Percentiles rank a stretch among this genome's conserved stretches.
phyloP scores from a whole-genome alignment of 1,139 yeast genomes.

The Debaryomyces sp. region DNA sequence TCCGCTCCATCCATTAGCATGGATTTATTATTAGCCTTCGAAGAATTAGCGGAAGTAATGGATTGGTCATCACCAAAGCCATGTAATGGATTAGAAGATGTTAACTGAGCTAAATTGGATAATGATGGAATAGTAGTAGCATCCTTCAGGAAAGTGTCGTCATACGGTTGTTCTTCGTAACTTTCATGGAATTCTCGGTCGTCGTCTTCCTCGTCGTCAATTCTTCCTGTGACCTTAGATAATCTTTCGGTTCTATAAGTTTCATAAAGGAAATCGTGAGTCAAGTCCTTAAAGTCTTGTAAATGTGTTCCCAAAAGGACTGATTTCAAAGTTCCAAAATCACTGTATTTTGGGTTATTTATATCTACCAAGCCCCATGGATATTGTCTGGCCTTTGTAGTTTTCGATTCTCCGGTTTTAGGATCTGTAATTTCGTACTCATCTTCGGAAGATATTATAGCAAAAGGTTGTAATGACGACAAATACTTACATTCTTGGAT shows the following conservation, averaged over 20 bases:
- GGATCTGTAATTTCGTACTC: conserved; percentile 54
- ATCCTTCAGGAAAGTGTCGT: conserved; percentile 8
- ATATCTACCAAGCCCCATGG: conserved; percentile 94
- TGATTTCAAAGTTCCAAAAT: conserved; percentile 79
- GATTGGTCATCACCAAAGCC: conserved; percentile 23
- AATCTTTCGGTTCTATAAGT: conserved; percentile 90
- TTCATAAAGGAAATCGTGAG: conserved; percentile 91
- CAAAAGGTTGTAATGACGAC: conserved; percentile 81
- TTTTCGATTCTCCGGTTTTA: conserved; percentile 51
- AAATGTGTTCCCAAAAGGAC: conserved; percentile 90
- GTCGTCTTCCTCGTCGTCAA: conserved; percentile 31
- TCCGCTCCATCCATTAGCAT: conserved; percentile 40
- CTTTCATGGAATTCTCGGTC: conserved; percentile 36
- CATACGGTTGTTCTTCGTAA: conserved; percentile 21
- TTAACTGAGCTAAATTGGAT: conserved; percentile 65
- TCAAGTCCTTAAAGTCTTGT: conserved; percentile 89
- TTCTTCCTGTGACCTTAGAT: conserved; percentile 45
- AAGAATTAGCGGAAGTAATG: conserved; percentile 23
- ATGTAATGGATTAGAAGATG: conserved; percentile 24
- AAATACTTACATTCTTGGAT: conserved; percentile 79
- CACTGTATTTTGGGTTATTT: conserved; percentile 81
- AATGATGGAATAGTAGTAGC: conserved; percentile 55
- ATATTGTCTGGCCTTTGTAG: conserved; percentile 79
- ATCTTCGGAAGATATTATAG: conserved; percentile 75
- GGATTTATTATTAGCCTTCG: conserved; percentile 33